These are phyloP conservation scores for Fusarium denticulatum DNA, from an alignment of 2,329 filamentous ascomycete species.

Conservation along the genomic window DNA sequence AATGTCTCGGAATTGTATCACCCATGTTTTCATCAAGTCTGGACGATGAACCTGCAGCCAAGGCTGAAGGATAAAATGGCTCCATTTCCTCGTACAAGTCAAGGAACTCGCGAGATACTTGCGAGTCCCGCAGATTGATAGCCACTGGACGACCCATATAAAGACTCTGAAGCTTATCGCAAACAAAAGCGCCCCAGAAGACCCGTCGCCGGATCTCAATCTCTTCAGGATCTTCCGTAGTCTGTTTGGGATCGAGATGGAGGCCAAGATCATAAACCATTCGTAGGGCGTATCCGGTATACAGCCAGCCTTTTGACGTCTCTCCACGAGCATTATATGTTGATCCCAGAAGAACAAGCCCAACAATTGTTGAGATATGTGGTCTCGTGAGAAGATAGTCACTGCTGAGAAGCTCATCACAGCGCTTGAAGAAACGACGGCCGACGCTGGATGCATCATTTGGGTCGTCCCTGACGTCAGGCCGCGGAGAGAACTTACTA, in stretches of 20 bases:
- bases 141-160: constrained; percentile 13
- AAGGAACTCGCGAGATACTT: constrained; percentile 2
- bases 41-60: neutral
- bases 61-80: neutral
- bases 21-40: neutral
- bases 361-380: constrained; percentile 1
- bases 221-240: neutral
- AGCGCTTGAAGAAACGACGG: neutral
- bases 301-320: constrained; percentile 14
- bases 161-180: constrained; percentile 47
- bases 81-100: constrained; percentile 17
- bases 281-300: neutral
- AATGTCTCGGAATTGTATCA: neutral
- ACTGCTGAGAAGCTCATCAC: constrained; percentile 1
- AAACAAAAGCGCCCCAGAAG: constrained; percentile 50
- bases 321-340: constrained; percentile 13
- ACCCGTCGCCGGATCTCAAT: constrained; percentile 6
- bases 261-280: constrained; percentile 17
- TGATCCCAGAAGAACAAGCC: constrained; percentile 3
- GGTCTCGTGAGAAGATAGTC: neutral
- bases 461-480: neutral
- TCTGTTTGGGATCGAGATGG: neutral
- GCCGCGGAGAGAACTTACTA: constrained; percentile 6
- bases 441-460: neutral
- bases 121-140: neutral